Evolutionary conservation across 495 filamentous ascomycete species (phyloP).

Genomic region (Immersiella caudata): DNA sequence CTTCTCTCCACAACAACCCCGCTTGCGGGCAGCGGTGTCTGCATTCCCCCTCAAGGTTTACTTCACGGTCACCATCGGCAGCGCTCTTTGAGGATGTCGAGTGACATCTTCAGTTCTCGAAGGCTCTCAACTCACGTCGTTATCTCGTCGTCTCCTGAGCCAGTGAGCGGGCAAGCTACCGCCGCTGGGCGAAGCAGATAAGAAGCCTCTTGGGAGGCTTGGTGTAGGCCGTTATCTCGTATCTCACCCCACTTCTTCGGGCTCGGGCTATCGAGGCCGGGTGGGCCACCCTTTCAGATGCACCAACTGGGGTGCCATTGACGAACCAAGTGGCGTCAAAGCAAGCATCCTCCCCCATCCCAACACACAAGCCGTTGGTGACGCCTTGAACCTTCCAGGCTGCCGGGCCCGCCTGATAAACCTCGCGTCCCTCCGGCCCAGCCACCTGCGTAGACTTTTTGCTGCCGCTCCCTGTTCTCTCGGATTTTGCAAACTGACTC

Average conservation of each 20-base stretch:
- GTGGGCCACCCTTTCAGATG: constrained; percentile 12
- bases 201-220: background rate
- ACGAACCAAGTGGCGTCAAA: constrained; percentile 23
- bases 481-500: background rate
- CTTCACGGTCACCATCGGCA: background rate
- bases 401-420: constrained; percentile 16
- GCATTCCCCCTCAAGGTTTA: background rate
- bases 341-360: constrained; percentile 4
- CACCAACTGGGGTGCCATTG: constrained; percentile 17
- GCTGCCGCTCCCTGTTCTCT: background rate
- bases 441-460: background rate
- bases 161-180: background rate
- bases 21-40: constrained; percentile 6
- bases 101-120: constrained; percentile 7
- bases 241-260: constrained; percentile 6
- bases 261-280: constrained; percentile 14
- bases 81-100: background rate
- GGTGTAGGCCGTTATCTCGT: background rate
- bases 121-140: background rate
- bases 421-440: background rate
- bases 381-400: background rate
- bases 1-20: constrained; percentile 11
- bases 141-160: background rate
- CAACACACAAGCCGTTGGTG: background rate
- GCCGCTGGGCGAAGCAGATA: background rate